Conservation (phyloP, 2,329 filamentous ascomycete species). For the Beauveria asiatica region DNA sequence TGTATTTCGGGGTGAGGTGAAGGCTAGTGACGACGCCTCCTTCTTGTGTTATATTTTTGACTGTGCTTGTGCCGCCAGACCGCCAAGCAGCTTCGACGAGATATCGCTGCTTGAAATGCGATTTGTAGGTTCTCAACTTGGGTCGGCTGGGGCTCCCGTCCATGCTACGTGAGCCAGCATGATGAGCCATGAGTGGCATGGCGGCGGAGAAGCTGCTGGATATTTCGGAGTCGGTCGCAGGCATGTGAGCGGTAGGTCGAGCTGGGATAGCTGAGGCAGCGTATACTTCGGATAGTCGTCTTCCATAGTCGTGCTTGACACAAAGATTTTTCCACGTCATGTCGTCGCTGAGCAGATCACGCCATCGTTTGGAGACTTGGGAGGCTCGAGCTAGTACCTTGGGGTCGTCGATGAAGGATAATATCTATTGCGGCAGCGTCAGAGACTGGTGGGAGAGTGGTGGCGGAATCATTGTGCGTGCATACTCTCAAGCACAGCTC, state of each 20-base stretch:
- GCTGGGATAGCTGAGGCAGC: conserved; percentile 22
- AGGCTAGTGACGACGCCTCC: conserved; percentile 94
- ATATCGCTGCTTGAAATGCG: conserved; percentile 95
- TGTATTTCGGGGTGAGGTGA: conserved; percentile 90
- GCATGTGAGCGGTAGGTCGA: conserved; percentile 22
- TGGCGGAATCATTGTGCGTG: conserved; percentile 11
- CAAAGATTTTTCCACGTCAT: conserved; percentile 98
- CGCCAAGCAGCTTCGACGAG: conserved; percentile 96
- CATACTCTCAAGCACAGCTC: conserved; percentile 83
- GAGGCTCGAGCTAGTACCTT: conserved; percentile 88
- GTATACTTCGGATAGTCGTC: conserved; percentile 45
- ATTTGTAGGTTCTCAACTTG: conserved; percentile 79
- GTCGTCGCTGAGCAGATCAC: conserved; percentile 87
- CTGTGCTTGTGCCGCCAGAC: conserved; percentile 75
- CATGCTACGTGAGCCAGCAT: conserved; percentile 42
- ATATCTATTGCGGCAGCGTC: conserved; percentile 48
- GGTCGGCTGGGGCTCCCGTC: conserved; percentile 44
- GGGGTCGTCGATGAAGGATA: conserved; percentile 95
- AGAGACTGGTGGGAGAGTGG: background rate
- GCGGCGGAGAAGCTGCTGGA: conserved; percentile 38
- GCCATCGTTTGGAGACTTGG: conserved; percentile 92
- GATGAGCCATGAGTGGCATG: conserved; percentile 27
- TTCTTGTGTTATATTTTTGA: conserved; percentile 87
- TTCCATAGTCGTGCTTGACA: conserved; percentile 84
- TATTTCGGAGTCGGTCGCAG: conserved; percentile 28